phyloP scores from a whole-genome alignment of 2,329 filamentous ascomycete species.

The Neodidymelliopsis sp. region DNA sequence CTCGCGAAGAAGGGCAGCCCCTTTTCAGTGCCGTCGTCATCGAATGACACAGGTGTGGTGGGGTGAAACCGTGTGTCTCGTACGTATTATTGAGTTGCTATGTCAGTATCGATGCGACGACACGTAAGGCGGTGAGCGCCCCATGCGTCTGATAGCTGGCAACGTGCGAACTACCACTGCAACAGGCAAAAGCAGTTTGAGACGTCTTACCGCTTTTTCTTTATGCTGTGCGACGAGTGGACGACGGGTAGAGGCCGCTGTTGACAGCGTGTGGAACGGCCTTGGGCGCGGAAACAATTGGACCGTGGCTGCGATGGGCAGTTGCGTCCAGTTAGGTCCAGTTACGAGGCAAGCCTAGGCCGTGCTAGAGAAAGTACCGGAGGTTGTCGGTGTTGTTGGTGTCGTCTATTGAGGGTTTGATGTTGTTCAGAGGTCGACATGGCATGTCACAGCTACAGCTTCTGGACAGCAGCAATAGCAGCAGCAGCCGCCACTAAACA shows the following conservation, averaged over 20 bases:
- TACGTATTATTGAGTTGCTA: slow-evolving; percentile 23
- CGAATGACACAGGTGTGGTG: slow-evolving; percentile 25
- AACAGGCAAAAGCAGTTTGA: slow-evolving; percentile 37
- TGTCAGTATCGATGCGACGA: slow-evolving; percentile 25
- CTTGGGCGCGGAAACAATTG: slow-evolving; percentile 31
- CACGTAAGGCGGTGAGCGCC: slow-evolving; percentile 37
- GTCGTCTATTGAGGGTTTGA: no score
- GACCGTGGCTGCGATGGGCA: slow-evolving; percentile 41
- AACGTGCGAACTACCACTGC: slow-evolving; percentile 35
- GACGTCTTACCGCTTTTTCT: slow-evolving; percentile 47
- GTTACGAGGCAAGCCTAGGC: slow-evolving; percentile 9
- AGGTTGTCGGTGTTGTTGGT: not conserved
- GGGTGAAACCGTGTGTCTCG: slow-evolving; percentile 13
- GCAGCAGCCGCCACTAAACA: not conserved
- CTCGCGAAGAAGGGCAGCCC: slow-evolving; percentile 26
- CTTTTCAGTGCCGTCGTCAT: slow-evolving; percentile 40
- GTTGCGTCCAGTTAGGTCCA: slow-evolving; percentile 19
- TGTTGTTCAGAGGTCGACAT: no score
- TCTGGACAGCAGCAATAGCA: not conserved
- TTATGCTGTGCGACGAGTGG: slow-evolving; percentile 29
- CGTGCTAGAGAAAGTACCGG: slow-evolving; percentile 3
- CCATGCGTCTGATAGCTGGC: slow-evolving; percentile 32
- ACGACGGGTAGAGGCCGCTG: slow-evolving; percentile 22
- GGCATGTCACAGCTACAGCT: no score
- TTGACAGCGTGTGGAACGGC: slow-evolving; percentile 31